Evolutionary conservation across 169 alveolate species (phyloP).

Genomic region (Plasmodium cynomolgi): DNA sequence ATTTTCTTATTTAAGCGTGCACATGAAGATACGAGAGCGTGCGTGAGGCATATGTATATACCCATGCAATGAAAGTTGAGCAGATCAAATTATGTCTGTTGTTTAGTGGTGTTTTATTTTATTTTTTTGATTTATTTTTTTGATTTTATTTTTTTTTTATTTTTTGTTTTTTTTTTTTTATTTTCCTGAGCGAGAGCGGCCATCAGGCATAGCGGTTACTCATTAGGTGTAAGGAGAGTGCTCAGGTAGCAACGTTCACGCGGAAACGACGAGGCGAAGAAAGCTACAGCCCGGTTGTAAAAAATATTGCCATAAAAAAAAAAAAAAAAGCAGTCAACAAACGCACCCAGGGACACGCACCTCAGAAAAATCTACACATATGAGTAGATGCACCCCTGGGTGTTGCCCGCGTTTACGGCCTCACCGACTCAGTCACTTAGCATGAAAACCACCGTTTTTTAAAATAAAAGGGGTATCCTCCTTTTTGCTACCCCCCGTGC

Average conservation of each 20-base stretch:
- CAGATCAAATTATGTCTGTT: neutral
- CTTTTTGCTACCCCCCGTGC: neutral
- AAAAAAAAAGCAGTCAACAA: neutral
- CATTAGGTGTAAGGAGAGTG: neutral
- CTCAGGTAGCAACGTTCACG: neutral
- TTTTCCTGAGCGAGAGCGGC: neutral
- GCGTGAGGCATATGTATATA: neutral
- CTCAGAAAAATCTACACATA: neutral
- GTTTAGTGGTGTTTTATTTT: neutral
- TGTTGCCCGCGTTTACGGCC: neutral
- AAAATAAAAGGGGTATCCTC: neutral
- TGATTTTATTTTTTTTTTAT: too few species aligned
- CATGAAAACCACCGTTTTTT: neutral
- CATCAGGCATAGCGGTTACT: neutral
- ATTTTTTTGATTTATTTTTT: too few species aligned
- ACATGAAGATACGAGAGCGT: neutral
- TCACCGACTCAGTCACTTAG: neutral
- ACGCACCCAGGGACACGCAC: neutral
- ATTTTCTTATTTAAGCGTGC: neutral
- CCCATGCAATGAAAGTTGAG: neutral
- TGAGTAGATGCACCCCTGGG: neutral
- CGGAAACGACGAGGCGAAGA: neutral
- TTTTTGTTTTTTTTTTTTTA: neutral
- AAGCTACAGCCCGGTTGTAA: neutral
- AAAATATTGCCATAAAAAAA: neutral